Evolutionary conservation across 257 asterid genomes (phyloP), one percentile per base, ranked within the genome.

Genomic region (Solanum piurae): DNA sequence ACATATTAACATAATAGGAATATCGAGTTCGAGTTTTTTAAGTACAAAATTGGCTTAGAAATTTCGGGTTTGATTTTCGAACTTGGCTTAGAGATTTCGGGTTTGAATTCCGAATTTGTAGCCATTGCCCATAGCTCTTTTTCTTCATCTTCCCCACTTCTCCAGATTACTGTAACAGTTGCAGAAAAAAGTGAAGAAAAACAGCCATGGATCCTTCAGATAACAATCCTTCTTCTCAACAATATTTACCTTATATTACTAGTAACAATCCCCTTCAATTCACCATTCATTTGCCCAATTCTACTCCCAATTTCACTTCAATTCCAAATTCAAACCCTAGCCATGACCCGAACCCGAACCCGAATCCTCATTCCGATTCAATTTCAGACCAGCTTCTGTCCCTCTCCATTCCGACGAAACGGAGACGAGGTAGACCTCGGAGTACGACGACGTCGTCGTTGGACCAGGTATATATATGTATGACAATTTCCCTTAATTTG

Each of bases 381-480:
- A 89, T 89, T 72, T 91, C 90, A 18, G 89, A 92, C 18, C 92
- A 92, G 66, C 85, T 79, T 46, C 85, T 79, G 31, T 79, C 85
- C 8, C 66, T 79, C 83, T 84, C 95, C 64, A 88, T 97, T 44
- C 98, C 99, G 5, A 93, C 94, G 89, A 94, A 94, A 83, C 95
- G 91, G 85, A 92, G 98, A 55, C 93, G 98, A 27, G 98, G 98
- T 80, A 90, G 99, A 58, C 97, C 95, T 8, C 92, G 98, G 83
- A 95, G 87, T 68, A 87, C 91, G 86, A 84, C 91, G 86, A 5
- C 83, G 31, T 58, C 93, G 31, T 44, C 90, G 44, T 87, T 91
- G 25, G 90, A 91, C 91, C 95, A 91, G 93, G 95, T 92, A 85
- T 90, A n/a, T 11, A 5, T 64, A 11, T 64, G 33, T 25, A 89